Evolutionary conservation across 495 filamentous ascomycete genomes (phyloP).

Genomic region (Echria macrotheca): DNA sequence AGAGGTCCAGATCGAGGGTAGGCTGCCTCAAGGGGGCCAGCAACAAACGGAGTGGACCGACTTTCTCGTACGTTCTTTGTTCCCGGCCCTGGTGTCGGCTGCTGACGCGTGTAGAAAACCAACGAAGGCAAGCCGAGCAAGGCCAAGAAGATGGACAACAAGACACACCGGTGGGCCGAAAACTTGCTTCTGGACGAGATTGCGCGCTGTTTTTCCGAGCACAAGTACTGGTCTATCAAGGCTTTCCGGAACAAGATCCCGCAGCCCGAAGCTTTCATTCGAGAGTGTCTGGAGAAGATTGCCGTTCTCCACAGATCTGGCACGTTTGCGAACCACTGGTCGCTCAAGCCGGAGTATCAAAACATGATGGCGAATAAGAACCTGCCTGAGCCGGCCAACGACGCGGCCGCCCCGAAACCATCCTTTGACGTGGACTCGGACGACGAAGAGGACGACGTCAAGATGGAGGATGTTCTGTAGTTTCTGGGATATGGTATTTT

Average conservation of each 20-base stretch:
- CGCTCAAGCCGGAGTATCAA: conserved; percentile 67
- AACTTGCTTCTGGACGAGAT: conserved; percentile 81
- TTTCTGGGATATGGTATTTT: too few species aligned
- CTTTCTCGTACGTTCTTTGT: conserved; percentile 52
- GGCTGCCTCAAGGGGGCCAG: conserved; percentile 35
- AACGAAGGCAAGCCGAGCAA: conserved; percentile 38
- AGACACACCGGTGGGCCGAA: conserved; percentile 78
- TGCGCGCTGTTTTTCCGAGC: conserved; percentile 72
- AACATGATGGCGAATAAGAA: conserved; percentile 46
- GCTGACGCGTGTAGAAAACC: conserved; percentile 39
- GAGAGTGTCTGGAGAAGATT: conserved; percentile 74
- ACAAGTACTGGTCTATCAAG: conserved; percentile 86
- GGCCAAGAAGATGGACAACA: conserved; percentile 62
- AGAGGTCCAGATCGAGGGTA: conserved; percentile 41
- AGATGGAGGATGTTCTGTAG: conserved; percentile 72
- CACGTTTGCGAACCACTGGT: conserved; percentile 76
- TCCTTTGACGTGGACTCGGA: conserved; percentile 48
- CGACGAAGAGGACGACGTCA: conserved; percentile 62
- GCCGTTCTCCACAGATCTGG: conserved; percentile 76
- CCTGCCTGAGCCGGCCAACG: conserved; percentile 46
- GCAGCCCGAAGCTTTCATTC: conserved; percentile 90
- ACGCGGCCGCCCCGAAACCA: conserved; percentile 24
- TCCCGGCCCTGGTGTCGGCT: neutral
- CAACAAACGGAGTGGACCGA: conserved; percentile 39
- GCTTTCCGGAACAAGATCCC: conserved; percentile 62